Evolutionary conservation across 306 rosid genomes (phyloP).

Genomic region (Cucurbita maxima): DNA sequence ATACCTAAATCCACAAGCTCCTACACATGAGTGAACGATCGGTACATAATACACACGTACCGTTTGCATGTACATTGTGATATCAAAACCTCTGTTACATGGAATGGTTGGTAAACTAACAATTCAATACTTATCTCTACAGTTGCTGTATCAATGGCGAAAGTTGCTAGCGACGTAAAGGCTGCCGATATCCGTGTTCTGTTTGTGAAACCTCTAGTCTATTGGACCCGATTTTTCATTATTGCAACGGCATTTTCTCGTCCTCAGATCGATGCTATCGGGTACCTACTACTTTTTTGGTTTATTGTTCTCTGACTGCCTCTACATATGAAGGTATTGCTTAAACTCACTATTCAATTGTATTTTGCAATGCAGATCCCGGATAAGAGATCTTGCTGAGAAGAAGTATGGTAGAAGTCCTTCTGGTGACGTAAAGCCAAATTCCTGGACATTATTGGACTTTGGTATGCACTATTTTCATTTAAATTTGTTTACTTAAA

Average conservation of each 20-base stretch:
- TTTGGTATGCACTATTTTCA: constrained; percentile 37
- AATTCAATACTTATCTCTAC: constrained; percentile 12
- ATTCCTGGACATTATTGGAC: constrained; percentile 89
- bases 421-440: constrained; percentile 69
- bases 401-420: constrained; percentile 67
- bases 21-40: background rate
- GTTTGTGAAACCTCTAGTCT: constrained; percentile 94
- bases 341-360: background rate
- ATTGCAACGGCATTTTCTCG: constrained; percentile 91
- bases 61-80: background rate
- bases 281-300: constrained; percentile 27
- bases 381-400: constrained; percentile 81
- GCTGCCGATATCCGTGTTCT: constrained; percentile 83
- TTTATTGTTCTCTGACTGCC: background rate
- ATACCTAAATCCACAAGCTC: background rate
- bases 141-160: constrained; percentile 91
- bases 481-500: background rate
- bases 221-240: constrained; percentile 89
- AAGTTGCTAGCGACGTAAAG: constrained; percentile 80
- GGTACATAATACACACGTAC: background rate
- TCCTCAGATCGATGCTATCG: constrained; percentile 79
- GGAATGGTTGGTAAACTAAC: background rate
- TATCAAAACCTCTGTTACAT: constrained; percentile 5
- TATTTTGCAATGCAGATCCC: constrained; percentile 41
- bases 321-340: constrained; percentile 4